Percentiles rank a stretch among this genome's conserved stretches.
Evolutionary conservation across 2,329 filamentous ascomycete genomes (phyloP).

Genomic region (Alternaria metachromatica): DNA sequence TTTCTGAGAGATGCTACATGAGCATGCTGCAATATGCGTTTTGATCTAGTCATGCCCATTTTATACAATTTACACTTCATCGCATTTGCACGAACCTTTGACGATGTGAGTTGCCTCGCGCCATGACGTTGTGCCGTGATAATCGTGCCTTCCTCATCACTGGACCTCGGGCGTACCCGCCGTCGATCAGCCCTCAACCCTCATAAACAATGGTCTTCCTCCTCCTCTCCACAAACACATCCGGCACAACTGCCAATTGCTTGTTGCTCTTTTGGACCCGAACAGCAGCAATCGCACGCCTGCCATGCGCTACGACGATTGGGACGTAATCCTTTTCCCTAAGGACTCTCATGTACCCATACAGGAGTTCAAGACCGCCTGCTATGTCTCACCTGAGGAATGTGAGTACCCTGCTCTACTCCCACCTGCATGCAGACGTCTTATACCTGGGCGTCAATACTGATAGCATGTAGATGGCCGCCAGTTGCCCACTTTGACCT

Average conservation of each 20-base stretch:
- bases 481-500: conserved; percentile 40
- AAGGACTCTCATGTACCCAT: conserved; percentile 69
- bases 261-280: conserved; percentile 26
- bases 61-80: not conserved
- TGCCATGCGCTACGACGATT: conserved; percentile 82
- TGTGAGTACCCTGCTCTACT: conserved; percentile 23
- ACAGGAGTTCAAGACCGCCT: conserved; percentile 82
- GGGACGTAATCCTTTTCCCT: conserved; percentile 85
- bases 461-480: conserved; percentile 31
- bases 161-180: not conserved
- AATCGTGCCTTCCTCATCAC: conserved; percentile 14
- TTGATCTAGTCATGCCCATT: not conserved
- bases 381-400: conserved; percentile 67
- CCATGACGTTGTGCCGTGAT: not conserved
- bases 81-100: not conserved
- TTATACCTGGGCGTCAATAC: not conserved
- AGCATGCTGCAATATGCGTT: not conserved
- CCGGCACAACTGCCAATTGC: conserved; percentile 13
- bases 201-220: conserved; percentile 9
- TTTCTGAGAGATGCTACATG: not conserved
- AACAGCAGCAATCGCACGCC: conserved; percentile 23
- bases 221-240: conserved; percentile 5
- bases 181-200: not conserved
- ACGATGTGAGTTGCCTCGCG: not conserved
- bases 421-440: not conserved